Evolutionary conservation across 306 rosid genomes (phyloP).

Genomic region (Pterocarpus macrocarpus): DNA sequence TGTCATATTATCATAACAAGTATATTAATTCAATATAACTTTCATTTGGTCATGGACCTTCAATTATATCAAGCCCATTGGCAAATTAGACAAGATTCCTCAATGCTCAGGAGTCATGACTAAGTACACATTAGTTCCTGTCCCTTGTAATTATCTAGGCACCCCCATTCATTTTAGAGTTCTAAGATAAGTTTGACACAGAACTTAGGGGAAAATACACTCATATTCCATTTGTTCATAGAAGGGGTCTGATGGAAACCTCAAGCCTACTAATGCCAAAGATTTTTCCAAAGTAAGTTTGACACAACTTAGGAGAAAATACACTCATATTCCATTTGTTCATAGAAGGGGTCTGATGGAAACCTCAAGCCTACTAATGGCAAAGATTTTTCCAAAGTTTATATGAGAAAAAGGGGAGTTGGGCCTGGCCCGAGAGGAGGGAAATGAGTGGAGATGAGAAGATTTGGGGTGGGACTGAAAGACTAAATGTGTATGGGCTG

Average conservation of each 20-base stretch:
- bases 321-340: slow-evolving; percentile 20
- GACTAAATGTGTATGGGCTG: too few relatives aligned
- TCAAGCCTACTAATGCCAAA: too few relatives aligned
- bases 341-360: too few relatives aligned
- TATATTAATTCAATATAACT: slow-evolving; percentile 2
- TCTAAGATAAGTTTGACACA: slow-evolving; percentile 2
- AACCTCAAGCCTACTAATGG: too few relatives aligned
- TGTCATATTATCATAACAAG: neutral
- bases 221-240: slow-evolving; percentile 25
- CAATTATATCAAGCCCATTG: neutral
- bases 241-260: too few relatives aligned
- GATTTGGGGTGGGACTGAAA: too few relatives aligned
- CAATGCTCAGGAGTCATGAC: neutral
- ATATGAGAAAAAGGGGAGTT: too few relatives aligned
- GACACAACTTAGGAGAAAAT: slow-evolving; percentile 2
- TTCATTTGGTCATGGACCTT: neutral
- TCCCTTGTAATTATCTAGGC: slow-evolving; percentile 31
- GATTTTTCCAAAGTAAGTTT: neutral
- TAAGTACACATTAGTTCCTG: neutral
- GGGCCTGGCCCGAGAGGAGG: too few relatives aligned
- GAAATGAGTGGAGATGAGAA: too few relatives aligned
- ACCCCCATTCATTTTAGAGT: slow-evolving; percentile 25
- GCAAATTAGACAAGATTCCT: neutral
- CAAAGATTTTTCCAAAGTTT: too few relatives aligned
- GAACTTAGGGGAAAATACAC: slow-evolving; percentile 11